Conservation (phyloP, 495 filamentous ascomycete genomes). For the Bathelium albidoporum region DNA sequence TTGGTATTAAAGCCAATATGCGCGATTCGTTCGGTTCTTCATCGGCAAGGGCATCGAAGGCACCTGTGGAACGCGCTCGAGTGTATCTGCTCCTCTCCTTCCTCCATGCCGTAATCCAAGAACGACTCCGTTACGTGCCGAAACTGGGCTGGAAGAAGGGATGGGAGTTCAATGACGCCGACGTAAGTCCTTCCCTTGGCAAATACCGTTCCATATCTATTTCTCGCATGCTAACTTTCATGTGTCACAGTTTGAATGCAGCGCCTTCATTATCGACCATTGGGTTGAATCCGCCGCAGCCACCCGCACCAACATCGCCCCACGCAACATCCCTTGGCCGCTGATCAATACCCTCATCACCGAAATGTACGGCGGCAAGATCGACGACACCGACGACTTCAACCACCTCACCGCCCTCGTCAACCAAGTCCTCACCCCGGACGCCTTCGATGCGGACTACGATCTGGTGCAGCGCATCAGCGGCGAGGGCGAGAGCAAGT, state of each 20-base stretch:
- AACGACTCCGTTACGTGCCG: conserved; percentile 88
- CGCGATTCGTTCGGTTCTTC: conserved; percentile 87
- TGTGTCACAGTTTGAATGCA: conserved; percentile 77
- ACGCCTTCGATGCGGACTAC: conserved; percentile 84
- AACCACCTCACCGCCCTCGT: conserved; percentile 60
- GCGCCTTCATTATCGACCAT: conserved; percentile 85
- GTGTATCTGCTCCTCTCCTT: conserved; percentile 89
- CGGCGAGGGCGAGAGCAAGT: conserved; percentile 45
- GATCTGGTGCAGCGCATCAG: conserved; percentile 61
- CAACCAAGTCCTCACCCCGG: conserved; percentile 63
- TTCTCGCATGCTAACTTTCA: background rate
- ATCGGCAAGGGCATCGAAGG: conserved; percentile 62
- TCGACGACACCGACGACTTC: conserved; percentile 88
- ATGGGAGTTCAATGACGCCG: conserved; percentile 99
- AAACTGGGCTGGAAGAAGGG: conserved; percentile 96
- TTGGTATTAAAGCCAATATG: conserved; percentile 96
- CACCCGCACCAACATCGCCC: conserved; percentile 82
- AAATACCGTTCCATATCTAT: background rate
- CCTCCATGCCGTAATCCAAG: conserved; percentile 92
- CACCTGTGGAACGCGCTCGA: conserved; percentile 82
- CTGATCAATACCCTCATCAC: conserved; percentile 87
- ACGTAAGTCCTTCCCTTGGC: conserved; percentile 78
- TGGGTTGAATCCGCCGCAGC: conserved; percentile 79
- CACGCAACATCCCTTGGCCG: conserved; percentile 90
- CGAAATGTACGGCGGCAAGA: conserved; percentile 95